A percentile compares a stretch with the other conserved stretches of the same genome.
Conservation (phyloP, 768 basidiomycete species). For the Phanerochaete sordida region DNA sequence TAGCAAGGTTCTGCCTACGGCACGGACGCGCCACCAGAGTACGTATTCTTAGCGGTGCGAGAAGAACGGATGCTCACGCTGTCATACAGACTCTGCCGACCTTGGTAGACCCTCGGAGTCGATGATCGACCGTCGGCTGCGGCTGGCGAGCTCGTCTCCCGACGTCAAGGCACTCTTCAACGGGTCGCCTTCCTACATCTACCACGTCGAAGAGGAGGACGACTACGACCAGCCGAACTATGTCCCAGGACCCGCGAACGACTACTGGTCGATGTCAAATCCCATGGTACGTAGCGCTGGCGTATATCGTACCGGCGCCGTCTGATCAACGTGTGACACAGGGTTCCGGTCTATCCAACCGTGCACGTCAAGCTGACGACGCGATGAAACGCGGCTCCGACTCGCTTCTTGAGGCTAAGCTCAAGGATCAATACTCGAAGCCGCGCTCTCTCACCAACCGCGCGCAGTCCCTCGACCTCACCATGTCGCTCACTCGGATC, state of each 20-base stretch:
- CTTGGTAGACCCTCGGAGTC: slow-evolving; percentile 67
- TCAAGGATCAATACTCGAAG: slow-evolving; percentile 73
- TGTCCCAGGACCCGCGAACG: slow-evolving; percentile 49
- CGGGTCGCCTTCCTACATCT: slow-evolving; percentile 70
- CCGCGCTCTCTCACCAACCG: slow-evolving; percentile 82
- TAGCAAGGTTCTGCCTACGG: slow-evolving; percentile 85
- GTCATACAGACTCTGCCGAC: slow-evolving; percentile 66
- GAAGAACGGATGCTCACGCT: slow-evolving; percentile 11
- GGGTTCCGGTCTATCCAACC: slow-evolving; percentile 68
- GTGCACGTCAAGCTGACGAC: slow-evolving; percentile 70
- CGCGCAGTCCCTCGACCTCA: slow-evolving; percentile 87
- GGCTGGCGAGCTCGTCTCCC: slow-evolving; percentile 86
- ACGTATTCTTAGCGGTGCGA: slow-evolving; percentile 8
- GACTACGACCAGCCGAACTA: slow-evolving; percentile 52
- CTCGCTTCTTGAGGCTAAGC: slow-evolving; percentile 77
- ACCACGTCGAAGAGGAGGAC: slow-evolving; percentile 72
- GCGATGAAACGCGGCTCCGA: slow-evolving; percentile 80
- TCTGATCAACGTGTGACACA: slow-evolving; percentile 17
- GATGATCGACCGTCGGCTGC: slow-evolving; percentile 67
- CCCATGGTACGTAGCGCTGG: slow-evolving; percentile 56
- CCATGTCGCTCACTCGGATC: slow-evolving; percentile 79
- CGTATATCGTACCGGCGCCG: slow-evolving; percentile 15
- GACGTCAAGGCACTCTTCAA: slow-evolving; percentile 96
- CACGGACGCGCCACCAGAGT: slow-evolving; percentile 62
- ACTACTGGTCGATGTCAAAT: slow-evolving; percentile 75